phyloP scores from a whole-genome alignment of 108 stramenopile species.

The Thalassiosira profunda region DNA sequence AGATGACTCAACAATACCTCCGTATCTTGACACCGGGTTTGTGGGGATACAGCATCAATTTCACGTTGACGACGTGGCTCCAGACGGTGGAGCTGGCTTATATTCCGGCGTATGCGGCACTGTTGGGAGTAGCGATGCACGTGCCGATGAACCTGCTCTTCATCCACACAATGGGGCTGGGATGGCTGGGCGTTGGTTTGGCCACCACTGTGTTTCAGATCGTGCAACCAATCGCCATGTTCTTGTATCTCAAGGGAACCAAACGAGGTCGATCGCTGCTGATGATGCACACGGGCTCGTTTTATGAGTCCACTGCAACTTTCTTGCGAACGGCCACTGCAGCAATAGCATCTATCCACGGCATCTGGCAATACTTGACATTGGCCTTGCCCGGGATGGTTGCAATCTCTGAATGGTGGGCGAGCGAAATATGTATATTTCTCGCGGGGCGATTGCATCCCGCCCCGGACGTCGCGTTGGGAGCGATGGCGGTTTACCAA shows the following conservation, averaged over 20 bases:
- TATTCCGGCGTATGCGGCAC: constrained; percentile 53
- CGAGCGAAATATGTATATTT: constrained; percentile 65
- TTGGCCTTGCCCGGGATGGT: constrained; percentile 77
- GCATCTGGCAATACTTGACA: constrained; percentile 51
- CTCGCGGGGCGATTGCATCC: constrained; percentile 59
- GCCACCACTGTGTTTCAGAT: constrained; percentile 55
- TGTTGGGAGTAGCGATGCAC: constrained; percentile 48
- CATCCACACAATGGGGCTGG: constrained; percentile 49
- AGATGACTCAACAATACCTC: constrained; percentile 55
- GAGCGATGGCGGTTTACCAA: constrained; percentile 76
- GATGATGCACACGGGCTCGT: constrained; percentile 33
- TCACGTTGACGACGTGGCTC: constrained; percentile 62
- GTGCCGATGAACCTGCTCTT: constrained; percentile 68
- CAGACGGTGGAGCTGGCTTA: constrained; percentile 63
- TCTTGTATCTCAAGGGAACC: constrained; percentile 31
- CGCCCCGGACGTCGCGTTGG: constrained; percentile 51
- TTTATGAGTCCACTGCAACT: too few species aligned
- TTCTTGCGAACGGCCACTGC: constrained; percentile 25
- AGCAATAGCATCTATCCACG: constrained; percentile 27
- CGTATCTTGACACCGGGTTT: constrained; percentile 51
- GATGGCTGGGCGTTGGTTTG: constrained; percentile 63
- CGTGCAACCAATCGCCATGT: constrained; percentile 48
- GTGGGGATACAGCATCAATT: constrained; percentile 57
- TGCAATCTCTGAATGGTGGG: constrained; percentile 78
- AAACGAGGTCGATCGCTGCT: constrained; percentile 27